Percentiles rank a stretch among this genome's conserved stretches.
Conservation (phyloP, 352 stramenopile genomes). For the Phytophthora hybrid region DNA sequence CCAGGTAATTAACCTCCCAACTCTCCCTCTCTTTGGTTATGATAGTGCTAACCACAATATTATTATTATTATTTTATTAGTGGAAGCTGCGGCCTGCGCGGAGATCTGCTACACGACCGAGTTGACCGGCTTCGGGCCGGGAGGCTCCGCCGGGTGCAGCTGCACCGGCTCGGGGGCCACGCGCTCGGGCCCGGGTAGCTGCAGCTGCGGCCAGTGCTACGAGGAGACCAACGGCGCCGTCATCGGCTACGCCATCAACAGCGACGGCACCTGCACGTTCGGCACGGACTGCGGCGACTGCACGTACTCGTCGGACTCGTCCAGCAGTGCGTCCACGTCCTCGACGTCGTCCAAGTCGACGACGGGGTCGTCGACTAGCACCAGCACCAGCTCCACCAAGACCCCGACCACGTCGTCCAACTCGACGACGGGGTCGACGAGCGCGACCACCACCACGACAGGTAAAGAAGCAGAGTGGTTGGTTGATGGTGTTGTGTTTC, state of each 20-base stretch:
- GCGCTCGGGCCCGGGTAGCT: constrained; percentile 32
- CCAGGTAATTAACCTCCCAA: neutral
- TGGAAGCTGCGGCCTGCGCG: constrained; percentile 38
- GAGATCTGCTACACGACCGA: constrained; percentile 50
- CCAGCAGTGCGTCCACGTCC: neutral
- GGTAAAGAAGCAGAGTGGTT: constrained; percentile 15
- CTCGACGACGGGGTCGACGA: constrained; percentile 16
- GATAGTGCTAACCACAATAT: too few relatives aligned
- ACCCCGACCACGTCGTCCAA: constrained; percentile 15
- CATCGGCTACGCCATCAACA: constrained; percentile 41
- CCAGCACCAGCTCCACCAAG: constrained; percentile 20
- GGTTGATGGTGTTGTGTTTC: constrained; percentile 8
- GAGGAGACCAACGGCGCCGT: constrained; percentile 27
- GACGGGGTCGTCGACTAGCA: neutral
- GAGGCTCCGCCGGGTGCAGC: constrained; percentile 37
- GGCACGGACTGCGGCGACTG: constrained; percentile 50
- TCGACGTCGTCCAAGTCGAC: constrained; percentile 9
- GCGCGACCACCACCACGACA: constrained; percentile 22
- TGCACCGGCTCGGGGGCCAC: constrained; percentile 43
- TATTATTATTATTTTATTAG: constrained; percentile 7
- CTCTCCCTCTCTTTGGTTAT: too few relatives aligned
- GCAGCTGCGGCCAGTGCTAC: constrained; percentile 60
- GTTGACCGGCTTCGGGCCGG: constrained; percentile 49
- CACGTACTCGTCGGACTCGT: constrained; percentile 26
- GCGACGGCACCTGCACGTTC: constrained; percentile 41